Conservation (phyloP, 176 grass and related monocot genomes). For the Bolboschoenus planiculmis region DNA sequence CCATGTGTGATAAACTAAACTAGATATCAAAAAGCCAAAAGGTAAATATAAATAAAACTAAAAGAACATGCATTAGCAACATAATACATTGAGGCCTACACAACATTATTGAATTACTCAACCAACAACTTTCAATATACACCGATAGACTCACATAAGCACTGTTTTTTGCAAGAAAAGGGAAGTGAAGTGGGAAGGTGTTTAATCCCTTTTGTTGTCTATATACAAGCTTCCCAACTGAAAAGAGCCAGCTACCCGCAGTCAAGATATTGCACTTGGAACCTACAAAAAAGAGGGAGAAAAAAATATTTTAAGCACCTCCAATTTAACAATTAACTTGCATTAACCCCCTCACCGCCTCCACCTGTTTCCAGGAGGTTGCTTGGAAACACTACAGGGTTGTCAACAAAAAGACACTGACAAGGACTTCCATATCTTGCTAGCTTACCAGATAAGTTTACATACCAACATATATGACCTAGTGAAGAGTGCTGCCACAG, state of each 20-base stretch:
- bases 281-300: not conserved
- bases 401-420: not conserved
- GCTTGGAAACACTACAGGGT: not conserved
- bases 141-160: conserved; percentile 10
- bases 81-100: conserved; percentile 8
- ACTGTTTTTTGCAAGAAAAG: not conserved
- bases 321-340: not conserved
- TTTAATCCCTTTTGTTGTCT: conserved; percentile 12
- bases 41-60: conserved; percentile 9
- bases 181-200: not conserved
- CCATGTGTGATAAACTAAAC: not conserved
- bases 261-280: not conserved
- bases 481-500: not conserved
- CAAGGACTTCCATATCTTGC: not conserved
- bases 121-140: conserved; percentile 3
- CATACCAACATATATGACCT: not conserved
- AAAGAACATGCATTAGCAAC: not conserved
- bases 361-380: not conserved
- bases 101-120: conserved; percentile 3
- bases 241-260: not conserved
- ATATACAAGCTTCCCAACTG: not conserved
- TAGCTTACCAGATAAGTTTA: not conserved
- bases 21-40: not conserved
- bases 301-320: not conserved
- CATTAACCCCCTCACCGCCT: not conserved